Base-by-base conservation (phyloP, 1,139 yeast genomes). In the Pichia sp. region DNA sequence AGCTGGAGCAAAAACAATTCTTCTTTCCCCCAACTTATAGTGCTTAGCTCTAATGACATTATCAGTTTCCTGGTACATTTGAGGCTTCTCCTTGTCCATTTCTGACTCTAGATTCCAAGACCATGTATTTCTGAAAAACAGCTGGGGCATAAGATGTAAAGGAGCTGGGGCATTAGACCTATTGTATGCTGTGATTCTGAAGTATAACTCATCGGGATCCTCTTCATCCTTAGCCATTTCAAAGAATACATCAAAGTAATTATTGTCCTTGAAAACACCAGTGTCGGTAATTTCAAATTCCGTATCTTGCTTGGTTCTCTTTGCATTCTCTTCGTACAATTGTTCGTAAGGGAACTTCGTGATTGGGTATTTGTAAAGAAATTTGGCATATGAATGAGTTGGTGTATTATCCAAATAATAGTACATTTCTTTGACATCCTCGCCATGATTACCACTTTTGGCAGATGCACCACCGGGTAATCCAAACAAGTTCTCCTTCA, bases 371-470 rank as follows among this genome's bases (percentile, higher is more conserved):
- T 88, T 88, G 72, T 88, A 88, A 44, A 86, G 67, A 50, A 82
- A 86, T 64, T 88, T 87, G 86, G 86, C 84, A 64, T 87, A 88
- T 26, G 94, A 79, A 60, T 88, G 97, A 10, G 95, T 73, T 6
- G 97, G 97, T 4, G 94, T 82, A 59, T 86, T 87, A 61, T 88
- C 97, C 45, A 88, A 68, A 50, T 85, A 83, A 55, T 74, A 82
- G 59, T 85, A 88, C 55, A 85, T 71, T 58, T 85, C 87, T 62
- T 85, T 85, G 44, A 85, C 95, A 58, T 88, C 97, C 55, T 88
- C 97, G 38, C 97, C 97, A 57, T 88, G 97, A 57, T 88, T 88
- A 38, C 97, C 97, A 58, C 88, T 96, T 57, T 88, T 87, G 5
- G 94, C 94, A 56, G 87, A 93, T 16, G 87, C 87, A 25, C 58